phyloP scores from a whole-genome alignment of 2,329 filamentous ascomycete genomes.

The Sarocladiaceae sp. region DNA sequence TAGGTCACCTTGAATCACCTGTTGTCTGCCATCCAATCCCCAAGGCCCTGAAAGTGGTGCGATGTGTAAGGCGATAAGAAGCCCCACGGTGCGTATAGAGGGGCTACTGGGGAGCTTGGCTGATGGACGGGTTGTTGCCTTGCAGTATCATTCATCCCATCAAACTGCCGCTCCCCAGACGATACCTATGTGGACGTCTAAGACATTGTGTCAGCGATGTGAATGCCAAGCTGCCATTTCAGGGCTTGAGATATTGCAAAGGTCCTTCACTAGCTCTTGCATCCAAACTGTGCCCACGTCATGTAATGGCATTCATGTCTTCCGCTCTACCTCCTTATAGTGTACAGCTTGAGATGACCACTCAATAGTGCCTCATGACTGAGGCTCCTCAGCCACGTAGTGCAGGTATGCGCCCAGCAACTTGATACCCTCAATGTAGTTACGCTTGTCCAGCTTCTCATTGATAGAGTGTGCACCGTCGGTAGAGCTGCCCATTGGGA shows the following conservation, averaged over 20 bases:
- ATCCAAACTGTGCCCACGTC: not conserved
- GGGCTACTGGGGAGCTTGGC: too few relatives aligned
- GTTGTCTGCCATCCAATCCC: too few relatives aligned
- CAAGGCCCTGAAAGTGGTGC: too few relatives aligned
- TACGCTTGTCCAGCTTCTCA: slow-evolving; percentile 93
- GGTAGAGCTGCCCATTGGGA: slow-evolving; percentile 96
- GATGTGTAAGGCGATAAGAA: too few relatives aligned
- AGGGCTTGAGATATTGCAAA: too few relatives aligned
- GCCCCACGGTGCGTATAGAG: too few relatives aligned
- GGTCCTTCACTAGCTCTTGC: too few relatives aligned
- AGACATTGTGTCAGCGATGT: not conserved
- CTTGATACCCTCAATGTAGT: slow-evolving; percentile 98
- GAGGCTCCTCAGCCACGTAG: slow-evolving; percentile 88
- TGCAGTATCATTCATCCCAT: too few relatives aligned
- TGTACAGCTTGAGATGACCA: slow-evolving; percentile 5
- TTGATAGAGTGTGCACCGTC: slow-evolving; percentile 97
- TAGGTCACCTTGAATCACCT: too few relatives aligned
- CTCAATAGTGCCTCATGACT: slow-evolving; percentile 19
- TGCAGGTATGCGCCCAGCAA: slow-evolving; percentile 90
- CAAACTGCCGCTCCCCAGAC: too few relatives aligned
- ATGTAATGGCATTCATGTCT: not conserved
- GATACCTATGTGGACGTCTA: too few relatives aligned
- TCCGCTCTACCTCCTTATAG: not conserved
- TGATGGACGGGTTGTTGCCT: not conserved
- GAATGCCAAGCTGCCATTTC: too few relatives aligned